Evolutionary conservation across 2,329 filamentous ascomycete species (phyloP), one percentile per base, ranked within the genome.

Genomic region (Fusarium ramigenum): DNA sequence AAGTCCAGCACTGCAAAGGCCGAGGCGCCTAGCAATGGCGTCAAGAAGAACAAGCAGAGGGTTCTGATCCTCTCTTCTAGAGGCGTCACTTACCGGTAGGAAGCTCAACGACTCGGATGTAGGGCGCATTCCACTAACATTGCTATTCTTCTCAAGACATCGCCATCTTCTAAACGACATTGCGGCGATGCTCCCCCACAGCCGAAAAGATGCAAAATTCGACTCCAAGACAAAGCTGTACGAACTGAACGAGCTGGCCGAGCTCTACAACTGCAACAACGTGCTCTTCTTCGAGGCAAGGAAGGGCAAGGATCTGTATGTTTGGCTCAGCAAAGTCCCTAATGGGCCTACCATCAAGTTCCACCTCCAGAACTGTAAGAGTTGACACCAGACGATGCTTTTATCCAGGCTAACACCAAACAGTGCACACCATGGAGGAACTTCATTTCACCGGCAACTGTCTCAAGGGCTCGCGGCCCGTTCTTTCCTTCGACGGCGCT

Each of bases 401-500:
- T 34, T 15, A 39, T 25, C 19, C 40, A 36, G 14, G 58, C 80
- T 82, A 75, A 83, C 63, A 46, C 19, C 23, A 30, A n/a, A 49
- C 75, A 93, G 88, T 98, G 79, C 95, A 98, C 84, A 98, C 96
- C 15, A 97, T 97, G 94, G 94, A 96, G 79, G 96, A 99, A 83
- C 87, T 99, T 40, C 94, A 97, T 80, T 98, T 99, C 82, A 95
- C 95, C 21, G 96, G 96, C 60, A 99, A 99, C 86, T 98, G 95
- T 81, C 86, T 98, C 70, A 98, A 97, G 84, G 96, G 96, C 66
- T 96, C 94, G 34, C 88, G 96, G 40, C 96, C 96, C 3, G 87
- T 99, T 43, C 90, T 99, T 63, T 96, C 94, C 40, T 99, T 99
- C 82, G 96, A 98, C 81, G 89, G 90, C 60, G 90, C 91, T 23